A percentile compares a stretch with the other conserved stretches of the same genome.
Conservation (phyloP, 148 eudicot species). For the Chenopodium quinoa region DNA sequence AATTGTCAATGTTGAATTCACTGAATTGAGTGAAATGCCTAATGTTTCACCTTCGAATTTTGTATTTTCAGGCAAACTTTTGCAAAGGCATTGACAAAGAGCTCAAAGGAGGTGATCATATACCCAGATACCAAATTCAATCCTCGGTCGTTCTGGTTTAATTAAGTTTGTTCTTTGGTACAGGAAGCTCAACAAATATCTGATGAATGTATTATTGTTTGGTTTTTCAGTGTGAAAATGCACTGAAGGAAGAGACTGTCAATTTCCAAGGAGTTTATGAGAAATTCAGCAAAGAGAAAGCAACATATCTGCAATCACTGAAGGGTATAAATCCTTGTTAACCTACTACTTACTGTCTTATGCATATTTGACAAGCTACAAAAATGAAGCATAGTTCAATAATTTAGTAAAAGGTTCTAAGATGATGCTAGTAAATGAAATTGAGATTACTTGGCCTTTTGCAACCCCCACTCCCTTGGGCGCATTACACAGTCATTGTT, state of each 20-base stretch:
- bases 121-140: background rate
- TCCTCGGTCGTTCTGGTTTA: background rate
- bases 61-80: slow-evolving; percentile 56
- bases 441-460: background rate
- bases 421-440: background rate
- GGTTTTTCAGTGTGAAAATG: slow-evolving; percentile 69
- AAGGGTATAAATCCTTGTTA: slow-evolving; percentile 48
- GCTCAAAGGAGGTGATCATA: slow-evolving; percentile 75
- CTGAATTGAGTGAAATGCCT: background rate
- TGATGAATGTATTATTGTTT: background rate
- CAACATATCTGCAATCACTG: slow-evolving; percentile 65
- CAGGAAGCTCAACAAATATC: slow-evolving; percentile 1
- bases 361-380: background rate
- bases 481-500: background rate
- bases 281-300: slow-evolving; percentile 73
- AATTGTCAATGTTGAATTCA: background rate
- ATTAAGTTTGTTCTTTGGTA: background rate
- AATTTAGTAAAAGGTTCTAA: background rate
- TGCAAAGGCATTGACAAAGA: slow-evolving; percentile 74
- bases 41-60: background rate
- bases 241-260: slow-evolving; percentile 65
- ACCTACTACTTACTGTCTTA: background rate
- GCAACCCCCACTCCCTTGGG: background rate
- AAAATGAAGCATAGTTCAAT: background rate
- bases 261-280: slow-evolving; percentile 74